Evolutionary conservation across 2,329 filamentous ascomycete genomes (phyloP), one percentile per base, ranked within the genome.

Genomic region (Cladosporium colombiae): DNA sequence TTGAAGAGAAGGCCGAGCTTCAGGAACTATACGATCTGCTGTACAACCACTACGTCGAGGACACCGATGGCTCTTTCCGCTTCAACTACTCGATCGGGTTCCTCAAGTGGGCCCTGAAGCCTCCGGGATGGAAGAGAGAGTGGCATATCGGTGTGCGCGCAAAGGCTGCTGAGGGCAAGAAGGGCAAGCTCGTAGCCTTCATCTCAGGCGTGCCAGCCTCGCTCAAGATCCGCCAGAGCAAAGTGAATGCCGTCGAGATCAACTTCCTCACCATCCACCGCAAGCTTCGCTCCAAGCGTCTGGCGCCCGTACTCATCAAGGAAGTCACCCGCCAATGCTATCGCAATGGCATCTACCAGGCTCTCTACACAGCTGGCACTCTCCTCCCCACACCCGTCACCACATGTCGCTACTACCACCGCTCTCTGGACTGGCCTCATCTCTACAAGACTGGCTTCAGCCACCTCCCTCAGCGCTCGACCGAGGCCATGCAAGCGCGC

Each of bases 201-300:
- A 98, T 99, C 76, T 96, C 93, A 49, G 95, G 93, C 72, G 91
- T 98, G 55, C 95, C 95, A 0, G 89, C 95, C 67, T 86, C 89
- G 70, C 83, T 99, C 65, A 89, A 90, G 62, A 89, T 99, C 52
- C 91, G 93, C 69, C 83, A 90, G 67, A 91, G 91, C 67, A 81
- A 86, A 65, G 81, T 99, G 67, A 86, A 88, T 68, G 89, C 91
- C 71, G 93, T 91, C 58, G 95, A 99, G 78, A 95, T 99, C 80
- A 99, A 99, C 83, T 99, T 98, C 81, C 89, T 99, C 70, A 96
- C 93, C 75, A 90, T 99, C 64, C 95, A 99, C 84, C 98, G 98
- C 84, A 98, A 98, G 81, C 88, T 99, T 35, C 91, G 95, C 60
- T 88, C 91, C 66, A 97, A 98, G 83, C 89, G 95, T 63, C 87